These are phyloP conservation scores for Pholiota molesta DNA, from an alignment of 768 basidiomycete genomes.

Conservation along the genomic window DNA sequence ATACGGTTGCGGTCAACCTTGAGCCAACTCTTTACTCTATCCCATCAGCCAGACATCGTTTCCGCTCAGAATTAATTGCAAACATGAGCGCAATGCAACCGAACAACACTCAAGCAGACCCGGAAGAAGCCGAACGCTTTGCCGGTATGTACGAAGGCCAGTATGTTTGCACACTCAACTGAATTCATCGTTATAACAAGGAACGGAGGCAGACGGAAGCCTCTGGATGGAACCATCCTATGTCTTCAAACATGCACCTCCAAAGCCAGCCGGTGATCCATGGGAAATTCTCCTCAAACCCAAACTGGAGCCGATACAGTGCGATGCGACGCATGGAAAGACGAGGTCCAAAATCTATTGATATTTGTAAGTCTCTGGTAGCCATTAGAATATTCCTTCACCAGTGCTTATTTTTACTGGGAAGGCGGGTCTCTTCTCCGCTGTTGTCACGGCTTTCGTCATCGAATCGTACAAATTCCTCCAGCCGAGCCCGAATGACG, in stretches of 20 bases:
- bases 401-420: neutral
- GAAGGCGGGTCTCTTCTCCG: conserved; percentile 29
- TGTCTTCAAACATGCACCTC: neutral
- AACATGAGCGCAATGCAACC: too few relatives aligned
- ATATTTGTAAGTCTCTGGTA: conserved; percentile 20
- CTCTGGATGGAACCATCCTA: too few relatives aligned
- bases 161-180: too few relatives aligned
- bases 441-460: conserved; percentile 25
- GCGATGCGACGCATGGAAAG: conserved; percentile 19
- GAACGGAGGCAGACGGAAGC: too few relatives aligned
- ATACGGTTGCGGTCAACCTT: too few relatives aligned
- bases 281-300: conserved; percentile 8
- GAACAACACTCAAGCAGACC: too few relatives aligned
- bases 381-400: neutral
- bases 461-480: conserved; percentile 25
- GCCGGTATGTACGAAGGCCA: too few relatives aligned
- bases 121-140: too few relatives aligned
- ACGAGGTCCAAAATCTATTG: conserved; percentile 24
- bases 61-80: too few relatives aligned
- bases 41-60: too few relatives aligned
- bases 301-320: conserved; percentile 5
- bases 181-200: too few relatives aligned
- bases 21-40: too few relatives aligned
- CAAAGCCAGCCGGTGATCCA: conserved; percentile 5
- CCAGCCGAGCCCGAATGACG: conserved; percentile 17